Base-by-base conservation (phyloP, 2,329 filamentous ascomycete species). In the Periconia sp. region DNA sequence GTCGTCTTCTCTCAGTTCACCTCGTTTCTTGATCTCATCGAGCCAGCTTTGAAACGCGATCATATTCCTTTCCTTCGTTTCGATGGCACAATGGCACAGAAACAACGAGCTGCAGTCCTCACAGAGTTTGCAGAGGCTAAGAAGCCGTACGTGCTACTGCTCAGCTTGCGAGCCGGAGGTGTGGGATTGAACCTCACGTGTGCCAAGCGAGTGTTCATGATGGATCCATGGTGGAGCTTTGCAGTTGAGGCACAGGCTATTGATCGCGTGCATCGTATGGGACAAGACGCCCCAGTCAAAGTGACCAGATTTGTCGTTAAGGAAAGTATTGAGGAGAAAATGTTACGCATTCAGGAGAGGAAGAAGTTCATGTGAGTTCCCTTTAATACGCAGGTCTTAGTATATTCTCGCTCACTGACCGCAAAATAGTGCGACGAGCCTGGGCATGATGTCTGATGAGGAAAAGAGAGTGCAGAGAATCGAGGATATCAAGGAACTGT, bases 141-240 rank as follows among this genome's bases (percentile, higher is more conserved):
- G 2, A 83, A 80, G 35, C 89, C 89, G 17, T 82, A 81, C 2
- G 82, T 99, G 1, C 75, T 99, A 4, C 77, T 99, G 2, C 81
- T 99, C 37, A 92, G 87, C 57, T 76, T 99, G 42, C 82, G 90
- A 15, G 94, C 95, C 0, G 94, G 95, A 4, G 95, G 94, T 17
- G 94, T 99, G 0, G 94, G 94, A 0, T 77, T 99, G 30, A 99
- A 99, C 64, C 72, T 99, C 48, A 97, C 92, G 0, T 86, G 85
- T 54, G 94, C 94, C 5, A 89, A 86, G 52, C 79, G 89, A 40
- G 95, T 99, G 4, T 99, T 87, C 74, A 95, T 99, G 88, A 97
- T 99, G 94, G 94, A 99, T 70, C 94, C 94, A 0, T 99, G 94
- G 94, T 99, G 94, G 94, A 95, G 89, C 65, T 99, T 92, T 70